Percentiles rank a stretch among this genome's conserved stretches.
phyloP scores from a whole-genome alignment of 441 rosid genomes.

The Geranium incanum region DNA sequence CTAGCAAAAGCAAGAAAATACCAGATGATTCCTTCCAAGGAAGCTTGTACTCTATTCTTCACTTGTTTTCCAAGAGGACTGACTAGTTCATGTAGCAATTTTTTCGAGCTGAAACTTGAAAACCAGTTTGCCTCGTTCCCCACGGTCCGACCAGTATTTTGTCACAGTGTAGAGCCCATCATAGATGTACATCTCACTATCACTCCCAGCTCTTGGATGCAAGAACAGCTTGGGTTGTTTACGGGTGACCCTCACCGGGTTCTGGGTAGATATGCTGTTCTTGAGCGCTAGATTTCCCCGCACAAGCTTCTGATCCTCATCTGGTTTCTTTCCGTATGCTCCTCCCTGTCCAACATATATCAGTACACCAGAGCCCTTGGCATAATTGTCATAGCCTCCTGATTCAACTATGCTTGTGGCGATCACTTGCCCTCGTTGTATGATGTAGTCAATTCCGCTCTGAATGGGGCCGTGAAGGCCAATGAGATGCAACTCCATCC shows the following conservation, averaged over 20 bases:
- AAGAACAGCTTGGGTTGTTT: neutral
- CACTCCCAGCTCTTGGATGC: neutral
- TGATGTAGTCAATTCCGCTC: conserved; percentile 17
- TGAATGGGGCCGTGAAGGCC: conserved; percentile 15
- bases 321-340: neutral
- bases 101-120: conserved; percentile 14
- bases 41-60: neutral
- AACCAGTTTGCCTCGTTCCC: neutral
- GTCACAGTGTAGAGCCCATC: conserved; percentile 19
- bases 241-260: conserved; percentile 20
- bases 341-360: conserved; percentile 21
- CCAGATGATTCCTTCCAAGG: neutral
- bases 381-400: neutral
- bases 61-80: neutral
- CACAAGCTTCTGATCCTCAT: conserved; percentile 20
- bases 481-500: conserved; percentile 14
- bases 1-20: neutral
- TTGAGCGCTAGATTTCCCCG: conserved; percentile 18
- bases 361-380: conserved; percentile 10
- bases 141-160: neutral
- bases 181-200: conserved; percentile 3
- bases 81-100: neutral
- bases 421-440: neutral
- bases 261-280: conserved; percentile 10
- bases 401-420: conserved; percentile 22